Evolutionary conservation across 805 yeast genomes (phyloP), one percentile per base, ranked within the genome.

Genomic region (Nakazawaea holstii): DNA sequence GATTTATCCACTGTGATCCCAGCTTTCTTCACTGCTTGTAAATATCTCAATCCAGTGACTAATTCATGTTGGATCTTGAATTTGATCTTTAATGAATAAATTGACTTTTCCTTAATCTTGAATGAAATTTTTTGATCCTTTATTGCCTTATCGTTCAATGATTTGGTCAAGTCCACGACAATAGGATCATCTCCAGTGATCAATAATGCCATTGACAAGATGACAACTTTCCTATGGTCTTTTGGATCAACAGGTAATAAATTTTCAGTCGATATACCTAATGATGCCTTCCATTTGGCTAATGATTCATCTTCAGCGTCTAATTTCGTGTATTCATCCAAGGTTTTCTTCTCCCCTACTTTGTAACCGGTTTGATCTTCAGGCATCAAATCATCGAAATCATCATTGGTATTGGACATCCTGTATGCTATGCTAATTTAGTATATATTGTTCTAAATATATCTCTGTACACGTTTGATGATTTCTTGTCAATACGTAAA

Each of bases 231-330:
- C 49, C 97, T 76, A 43, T 71, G 72, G 61, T 88, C 95, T 28
- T 83, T 86, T 4, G 87, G 76, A 44, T 75, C 80, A 27, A 81
- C 81, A 11, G 87, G 91, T 53, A 80, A 70, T 3, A 80, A 65
- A 13, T 65, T 59, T n/a, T 62, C 66, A 8, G 80, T 73, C 43
- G 80, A 66, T 49, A 90, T 69, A 0, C 97, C 97, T 30, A 90
- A 69, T 1, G 95, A 86, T 49, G 82, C 87, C 65, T 91, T 91
- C 97, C 97, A 90, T 65, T 87, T 87, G 52, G 84, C 87, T 53
- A 90, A 72, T 14, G 95, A 84, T 65, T 88, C 96, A 62, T 90
- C 97, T 56, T 89, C 86, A 10, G 92, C 92, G 61, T 90, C 97
- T 55, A 90, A 67, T 48, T 82, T 76, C 47, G 83, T 79, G 65